A percentile compares a stretch with the other conserved stretches of the same genome.
These are phyloP conservation scores for Chrysanthemum seticuspe DNA, from an alignment of 129 eudicot genomes.

Conservation along the genomic window DNA sequence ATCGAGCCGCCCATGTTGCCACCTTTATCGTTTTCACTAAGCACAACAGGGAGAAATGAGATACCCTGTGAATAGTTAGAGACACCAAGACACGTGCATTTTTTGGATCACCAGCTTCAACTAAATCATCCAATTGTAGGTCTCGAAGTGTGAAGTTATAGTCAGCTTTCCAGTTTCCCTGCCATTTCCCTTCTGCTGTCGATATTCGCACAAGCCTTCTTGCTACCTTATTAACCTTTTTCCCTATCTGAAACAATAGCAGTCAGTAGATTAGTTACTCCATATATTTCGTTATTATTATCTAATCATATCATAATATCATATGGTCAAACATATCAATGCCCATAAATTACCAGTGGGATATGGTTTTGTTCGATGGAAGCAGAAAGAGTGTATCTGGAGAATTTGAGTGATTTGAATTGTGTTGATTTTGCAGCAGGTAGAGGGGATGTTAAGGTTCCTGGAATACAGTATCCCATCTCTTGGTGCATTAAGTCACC, in stretches of 20 bases:
- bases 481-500: constrained; percentile 31
- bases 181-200: constrained; percentile 73
- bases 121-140: constrained; percentile 67
- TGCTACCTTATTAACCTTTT: constrained; percentile 32
- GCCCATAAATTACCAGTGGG: constrained; percentile 21
- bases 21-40: background rate
- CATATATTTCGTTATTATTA: background rate
- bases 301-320: background rate
- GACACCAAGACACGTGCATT: constrained; percentile 46
- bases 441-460: constrained; percentile 32
- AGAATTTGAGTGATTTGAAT: constrained; percentile 28
- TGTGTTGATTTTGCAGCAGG: constrained; percentile 31
- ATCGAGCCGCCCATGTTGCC: background rate
- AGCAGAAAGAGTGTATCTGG: constrained; percentile 27
- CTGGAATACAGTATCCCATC: constrained; percentile 43
- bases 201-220: constrained; percentile 58
- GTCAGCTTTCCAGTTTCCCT: constrained; percentile 66
- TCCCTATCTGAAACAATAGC: constrained; percentile 38
- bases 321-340: background rate
- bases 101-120: constrained; percentile 41
- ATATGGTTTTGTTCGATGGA: constrained; percentile 35
- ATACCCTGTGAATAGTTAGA: constrained; percentile 62
- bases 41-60: background rate
- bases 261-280: background rate
- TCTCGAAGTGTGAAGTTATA: constrained; percentile 61